Base-by-base conservation (phyloP, 495 filamentous ascomycete species). In the Aspergillus nidulans region DNA sequence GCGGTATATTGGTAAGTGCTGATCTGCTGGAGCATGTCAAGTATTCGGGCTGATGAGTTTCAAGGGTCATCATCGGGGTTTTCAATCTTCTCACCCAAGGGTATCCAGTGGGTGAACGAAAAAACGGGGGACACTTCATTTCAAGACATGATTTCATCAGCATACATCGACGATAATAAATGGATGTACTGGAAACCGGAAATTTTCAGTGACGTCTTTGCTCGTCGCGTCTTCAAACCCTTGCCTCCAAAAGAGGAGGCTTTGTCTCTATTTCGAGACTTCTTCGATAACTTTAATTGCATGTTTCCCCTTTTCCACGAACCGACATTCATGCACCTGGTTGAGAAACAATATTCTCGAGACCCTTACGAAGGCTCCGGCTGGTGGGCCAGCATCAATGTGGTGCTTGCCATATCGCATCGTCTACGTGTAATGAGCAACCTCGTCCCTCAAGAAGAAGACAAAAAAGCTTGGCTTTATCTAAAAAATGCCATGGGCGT, bases 311-410 rank as follows among this genome's bases (percentile, higher is more conserved):
- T 98, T 3, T 98, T 95, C 66, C 94, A 98, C 66, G 91, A 97
- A 68, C 91, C 92, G 13, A 97, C 94, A 0, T 98, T 98, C 64
- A 96, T 97, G 89, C 90, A 95, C 64, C 74, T 97, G 13, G 90
- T 97, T 19, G 90, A 96, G 59, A 84, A 86, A 58, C 91, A 97
- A 62, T 98, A 97, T 71, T 92, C 91, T 15, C 74, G 79, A 32
- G 86, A 96, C 62, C 94, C 92, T n/a, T 96, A 95, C 60, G 89
- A 92, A 66, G 91, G 92, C 36, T 94, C 90, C 23, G 94, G 94
- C 9, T 98, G 94, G 94, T 98, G 95, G 92, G 94, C 92, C 6
- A 94, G 90, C 67, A 80, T 98, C 60, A 98, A 98, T 64, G 87
- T 96, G 57, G 91, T 89, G 0, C 77, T 98, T 21, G 94, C 94